Evolutionary conservation across 176 grass and related monocot genomes (phyloP).

Genomic region (Oryza coarctata): DNA sequence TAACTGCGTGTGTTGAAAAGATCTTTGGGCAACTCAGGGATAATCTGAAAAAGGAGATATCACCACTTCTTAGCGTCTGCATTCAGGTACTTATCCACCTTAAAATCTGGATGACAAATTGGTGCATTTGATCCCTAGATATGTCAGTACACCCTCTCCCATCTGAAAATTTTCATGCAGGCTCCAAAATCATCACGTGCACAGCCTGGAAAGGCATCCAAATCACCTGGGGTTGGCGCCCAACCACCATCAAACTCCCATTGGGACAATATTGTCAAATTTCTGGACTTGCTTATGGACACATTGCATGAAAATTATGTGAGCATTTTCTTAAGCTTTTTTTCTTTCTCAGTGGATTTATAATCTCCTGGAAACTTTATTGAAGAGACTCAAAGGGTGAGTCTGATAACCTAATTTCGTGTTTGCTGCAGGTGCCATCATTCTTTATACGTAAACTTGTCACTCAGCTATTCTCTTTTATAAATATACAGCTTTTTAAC

Average conservation of each 20-base stretch:
- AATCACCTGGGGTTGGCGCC: conserved; percentile 56
- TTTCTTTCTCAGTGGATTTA: neutral
- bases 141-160: neutral
- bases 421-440: conserved; percentile 74
- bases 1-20: conserved; percentile 95
- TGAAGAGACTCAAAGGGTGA: neutral
- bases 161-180: conserved; percentile 44
- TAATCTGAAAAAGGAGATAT: conserved; percentile 96
- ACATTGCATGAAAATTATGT: conserved; percentile 73
- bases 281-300: conserved; percentile 84
- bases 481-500: conserved; percentile 99
- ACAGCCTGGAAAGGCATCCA: conserved; percentile 64
- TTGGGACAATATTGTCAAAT: conserved; percentile 89
- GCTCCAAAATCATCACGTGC: conserved; percentile 85
- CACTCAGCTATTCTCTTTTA: conserved; percentile 92
- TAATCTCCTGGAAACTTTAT: neutral
- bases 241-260: conserved; percentile 58
- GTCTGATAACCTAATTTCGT: conserved; percentile 16
- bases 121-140: neutral
- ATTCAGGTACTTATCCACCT: conserved; percentile 75
- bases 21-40: conserved; percentile 94
- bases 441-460: conserved; percentile 98
- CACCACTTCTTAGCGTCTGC: conserved; percentile 82
- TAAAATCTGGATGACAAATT: neutral
- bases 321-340: conserved; percentile 34